Conservation (phyloP, 805 yeast species). For the Saccharomycopsis sp. region DNA sequence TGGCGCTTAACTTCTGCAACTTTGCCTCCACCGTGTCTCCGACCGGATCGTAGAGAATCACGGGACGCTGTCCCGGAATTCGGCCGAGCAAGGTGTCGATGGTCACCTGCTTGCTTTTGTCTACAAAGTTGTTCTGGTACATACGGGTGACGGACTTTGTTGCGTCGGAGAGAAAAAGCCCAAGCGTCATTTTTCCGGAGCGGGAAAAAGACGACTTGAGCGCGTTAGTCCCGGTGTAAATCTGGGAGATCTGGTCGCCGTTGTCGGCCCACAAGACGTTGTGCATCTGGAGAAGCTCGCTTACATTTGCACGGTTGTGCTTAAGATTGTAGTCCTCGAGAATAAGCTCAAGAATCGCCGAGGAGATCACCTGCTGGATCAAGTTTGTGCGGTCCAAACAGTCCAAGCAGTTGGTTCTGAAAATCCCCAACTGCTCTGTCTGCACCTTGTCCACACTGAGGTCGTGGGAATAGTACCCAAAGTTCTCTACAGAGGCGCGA, state of each 20-base stretch:
- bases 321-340: conserved; percentile 36
- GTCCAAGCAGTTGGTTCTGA: conserved; percentile 89
- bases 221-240: conserved; percentile 97
- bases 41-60: conserved; percentile 78
- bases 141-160: conserved; percentile 92
- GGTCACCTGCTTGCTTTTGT: conserved; percentile 81
- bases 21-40: conserved; percentile 74
- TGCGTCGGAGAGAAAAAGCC: conserved; percentile 96
- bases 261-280: conserved; percentile 96
- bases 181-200: conserved; percentile 92
- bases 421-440: conserved; percentile 82
- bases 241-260: conserved; percentile 93
- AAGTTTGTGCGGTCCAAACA: conserved; percentile 93
- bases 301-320: conserved; percentile 15
- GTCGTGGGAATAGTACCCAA: conserved; percentile 80
- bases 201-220: conserved; percentile 90
- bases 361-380: conserved; percentile 77
- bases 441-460: conserved; percentile 44
- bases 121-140: conserved; percentile 94
- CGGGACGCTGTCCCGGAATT: conserved; percentile 61
- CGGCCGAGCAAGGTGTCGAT: conserved; percentile 84
- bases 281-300: conserved; percentile 62
- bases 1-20: conserved; percentile 37
- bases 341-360: conserved; percentile 56
- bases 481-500: conserved; percentile 59